A percentile compares a stretch with the other conserved stretches of the same genome.
Evolutionary conservation across 2,329 filamentous ascomycete species (phyloP).

Genomic region (Beauveria medogensis): DNA sequence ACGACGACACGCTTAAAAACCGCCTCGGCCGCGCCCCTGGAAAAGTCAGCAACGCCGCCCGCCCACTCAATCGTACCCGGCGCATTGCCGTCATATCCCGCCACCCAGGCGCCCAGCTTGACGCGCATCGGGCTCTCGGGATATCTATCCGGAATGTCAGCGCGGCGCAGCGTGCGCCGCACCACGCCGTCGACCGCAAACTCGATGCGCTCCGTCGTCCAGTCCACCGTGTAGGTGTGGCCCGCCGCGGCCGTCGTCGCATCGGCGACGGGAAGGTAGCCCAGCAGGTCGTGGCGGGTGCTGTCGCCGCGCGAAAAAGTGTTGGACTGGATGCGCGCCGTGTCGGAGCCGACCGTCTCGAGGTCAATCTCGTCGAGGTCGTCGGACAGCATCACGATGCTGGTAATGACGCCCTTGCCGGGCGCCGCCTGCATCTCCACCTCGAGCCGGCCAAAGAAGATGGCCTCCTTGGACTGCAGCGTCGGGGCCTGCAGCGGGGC

Average conservation of each 20-base stretch:
- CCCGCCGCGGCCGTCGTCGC: slow-evolving; percentile 28
- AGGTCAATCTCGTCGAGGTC: slow-evolving; percentile 76
- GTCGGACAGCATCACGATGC: slow-evolving; percentile 67
- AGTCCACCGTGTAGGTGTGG: slow-evolving; percentile 63
- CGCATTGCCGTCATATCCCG: slow-evolving; percentile 47
- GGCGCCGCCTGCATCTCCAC: slow-evolving; percentile 62
- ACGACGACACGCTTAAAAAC: slow-evolving; percentile 38
- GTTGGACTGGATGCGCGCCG: slow-evolving; percentile 68
- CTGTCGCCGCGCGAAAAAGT: slow-evolving; percentile 70
- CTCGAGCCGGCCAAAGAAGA: slow-evolving; percentile 75
- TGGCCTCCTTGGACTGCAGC: slow-evolving; percentile 65
- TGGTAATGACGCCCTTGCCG: slow-evolving; percentile 69
- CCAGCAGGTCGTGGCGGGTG: slow-evolving; percentile 55
- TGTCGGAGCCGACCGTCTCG: slow-evolving; percentile 69
- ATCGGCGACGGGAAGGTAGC: slow-evolving; percentile 44
- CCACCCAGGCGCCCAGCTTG: slow-evolving; percentile 62
- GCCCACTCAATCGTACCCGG: slow-evolving; percentile 66
- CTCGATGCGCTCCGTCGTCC: slow-evolving; percentile 53
- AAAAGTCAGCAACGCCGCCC: slow-evolving; percentile 47
- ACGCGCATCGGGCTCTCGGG: slow-evolving; percentile 69
- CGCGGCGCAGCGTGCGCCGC: slow-evolving; percentile 54
- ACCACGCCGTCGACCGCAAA: slow-evolving; percentile 57
- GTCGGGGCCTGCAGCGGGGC: slow-evolving; percentile 50
- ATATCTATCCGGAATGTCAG: slow-evolving; percentile 50
- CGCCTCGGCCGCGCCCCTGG: slow-evolving; percentile 33